These are phyloP conservation scores for Mycosphaerelloides madeirae DNA, from an alignment of 2,329 filamentous ascomycete genomes.

Conservation along the genomic window DNA sequence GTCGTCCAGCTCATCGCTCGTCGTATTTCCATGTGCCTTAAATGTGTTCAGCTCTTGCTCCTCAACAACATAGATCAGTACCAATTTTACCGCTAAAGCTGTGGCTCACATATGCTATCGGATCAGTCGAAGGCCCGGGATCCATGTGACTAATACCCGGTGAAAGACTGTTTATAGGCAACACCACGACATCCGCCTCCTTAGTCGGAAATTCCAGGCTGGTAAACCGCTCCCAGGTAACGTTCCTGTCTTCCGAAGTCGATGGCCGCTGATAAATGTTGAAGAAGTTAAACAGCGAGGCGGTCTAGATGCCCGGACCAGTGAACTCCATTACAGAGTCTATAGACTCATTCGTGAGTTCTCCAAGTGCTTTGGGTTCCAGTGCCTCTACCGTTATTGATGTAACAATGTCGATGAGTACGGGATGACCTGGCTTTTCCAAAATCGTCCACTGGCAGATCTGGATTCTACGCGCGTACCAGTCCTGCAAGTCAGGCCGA, in stretches of 20 bases:
- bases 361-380: constrained; percentile 62
- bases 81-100: constrained; percentile 78
- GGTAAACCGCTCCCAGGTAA: constrained; percentile 85
- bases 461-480: constrained; percentile 94
- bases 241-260: constrained; percentile 61
- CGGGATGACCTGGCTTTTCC: constrained; percentile 86
- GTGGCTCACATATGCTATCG: constrained; percentile 97
- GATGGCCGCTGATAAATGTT: constrained; percentile 87
- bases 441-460: constrained; percentile 99
- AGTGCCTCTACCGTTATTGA: constrained; percentile 81
- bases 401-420: constrained; percentile 80
- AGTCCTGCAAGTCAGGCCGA: constrained; percentile 83
- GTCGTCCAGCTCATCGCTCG: no score
- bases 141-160: constrained; percentile 93
- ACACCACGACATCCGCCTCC: constrained; percentile 85
- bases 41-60: no score
- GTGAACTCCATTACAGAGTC: constrained; percentile 68
- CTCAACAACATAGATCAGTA: background rate
- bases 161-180: constrained; percentile 96
- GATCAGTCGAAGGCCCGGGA: constrained; percentile 79
- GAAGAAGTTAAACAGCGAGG: constrained; percentile 85
- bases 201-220: constrained; percentile 78
- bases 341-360: constrained; percentile 52
- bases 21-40: no score
- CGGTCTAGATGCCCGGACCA: constrained; percentile 91